Conservation (phyloP, 1,139 yeast genomes). For the Taphrina confusa region DNA sequence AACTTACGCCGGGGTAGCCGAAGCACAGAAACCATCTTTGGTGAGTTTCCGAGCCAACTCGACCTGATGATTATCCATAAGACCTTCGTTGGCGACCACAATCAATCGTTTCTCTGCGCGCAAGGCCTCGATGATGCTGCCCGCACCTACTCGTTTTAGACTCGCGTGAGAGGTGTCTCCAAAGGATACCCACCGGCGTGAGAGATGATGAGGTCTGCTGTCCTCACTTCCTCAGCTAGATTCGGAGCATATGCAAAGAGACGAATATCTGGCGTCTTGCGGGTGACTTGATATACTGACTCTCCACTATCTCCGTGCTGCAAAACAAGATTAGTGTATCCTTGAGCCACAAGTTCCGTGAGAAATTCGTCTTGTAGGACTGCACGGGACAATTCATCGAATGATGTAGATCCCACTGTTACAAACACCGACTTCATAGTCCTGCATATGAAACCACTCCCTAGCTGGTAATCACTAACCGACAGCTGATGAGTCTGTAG, state of each 20-base stretch:
- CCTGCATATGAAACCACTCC: neutral
- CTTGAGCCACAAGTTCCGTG: conserved; percentile 45
- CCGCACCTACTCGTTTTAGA: conserved; percentile 56
- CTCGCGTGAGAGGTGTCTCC: too few relatives aligned
- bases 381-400: conserved; percentile 55
- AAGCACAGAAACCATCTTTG: conserved; percentile 46
- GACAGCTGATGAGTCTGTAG: neutral
- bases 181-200: conserved; percentile 79
- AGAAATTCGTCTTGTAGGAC: conserved; percentile 51
- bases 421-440: conserved; percentile 50
- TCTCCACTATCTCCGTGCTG: conserved; percentile 67
- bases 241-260: conserved; percentile 48
- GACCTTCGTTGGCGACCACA: conserved; percentile 67
- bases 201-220: conserved; percentile 64
- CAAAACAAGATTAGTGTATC: conserved; percentile 53
- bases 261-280: conserved; percentile 37
- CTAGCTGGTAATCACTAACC: neutral
- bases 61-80: conserved; percentile 85
- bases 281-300: conserved; percentile 42
- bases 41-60: conserved; percentile 70
- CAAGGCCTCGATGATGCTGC: conserved; percentile 79
- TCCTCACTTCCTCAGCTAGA: conserved; percentile 52
- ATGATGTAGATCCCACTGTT: conserved; percentile 86
- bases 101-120: conserved; percentile 53
- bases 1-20: conserved; percentile 35